Evolutionary conservation across 1,284 basidiomycete species (phyloP), one percentile per base, ranked within the genome.

Genomic region (Ganoderma multipileum): DNA sequence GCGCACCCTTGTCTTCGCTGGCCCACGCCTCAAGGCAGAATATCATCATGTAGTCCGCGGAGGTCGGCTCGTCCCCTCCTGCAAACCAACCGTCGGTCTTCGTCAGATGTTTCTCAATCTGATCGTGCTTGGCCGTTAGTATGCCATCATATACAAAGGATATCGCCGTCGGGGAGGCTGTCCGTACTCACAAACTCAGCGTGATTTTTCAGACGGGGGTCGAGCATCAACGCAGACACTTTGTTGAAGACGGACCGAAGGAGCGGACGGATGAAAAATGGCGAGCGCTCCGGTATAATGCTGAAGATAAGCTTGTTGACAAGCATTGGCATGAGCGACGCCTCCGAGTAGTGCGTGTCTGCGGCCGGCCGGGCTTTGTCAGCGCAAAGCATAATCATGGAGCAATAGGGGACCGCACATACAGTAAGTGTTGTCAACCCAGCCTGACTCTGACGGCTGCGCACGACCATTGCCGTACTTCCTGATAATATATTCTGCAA

Each of bases 401-500:
- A 16, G 61, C n/a, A 38, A 33, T 18, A 50, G 16, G 18, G 38
- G 33, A 41, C 23, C 39, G 36, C 3, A 67, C 76, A n/a, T 39
- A 79, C 81, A 81, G 65, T 79, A 82, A 41, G 81, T 71, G 74
- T 82, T 81, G 65, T 85, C 79, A 16, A 85, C 44, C 68, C 76
- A 77, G 33, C 80, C 81, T 23, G 80, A 75, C n/a, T 81, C 79
- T 1, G 79, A 77, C 16, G 82, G 78, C 41, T 77, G 72, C 16
- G 79, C 75, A 64, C 80, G 82, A 3, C 80, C 82, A 16, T 79
- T 73, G 18, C 82, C 85, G 71, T 87, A 85, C 65, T 83, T 85
- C 30, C 74, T 69, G 54, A 81, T 67, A 65, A 83, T 73, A 69
- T 82, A 83, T 65, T 82, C 82, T 81, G 62, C 39, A 14, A 23